phyloP scores from a whole-genome alignment of 164 flowering plant species.

The Brasenia schreberi region DNA sequence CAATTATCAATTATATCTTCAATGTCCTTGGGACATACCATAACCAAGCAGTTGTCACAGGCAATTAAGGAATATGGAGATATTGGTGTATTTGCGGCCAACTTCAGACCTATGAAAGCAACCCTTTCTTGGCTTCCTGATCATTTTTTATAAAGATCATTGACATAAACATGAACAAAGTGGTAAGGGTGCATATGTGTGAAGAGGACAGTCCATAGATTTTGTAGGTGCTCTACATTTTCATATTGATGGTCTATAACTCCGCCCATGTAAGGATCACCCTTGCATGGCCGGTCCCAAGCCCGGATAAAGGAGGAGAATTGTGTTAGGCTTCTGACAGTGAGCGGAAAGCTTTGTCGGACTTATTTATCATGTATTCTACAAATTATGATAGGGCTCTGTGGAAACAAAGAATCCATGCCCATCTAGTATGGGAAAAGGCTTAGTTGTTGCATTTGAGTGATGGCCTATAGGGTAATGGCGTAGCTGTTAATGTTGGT shows the following conservation, averaged over 20 bases:
- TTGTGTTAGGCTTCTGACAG: too few species aligned
- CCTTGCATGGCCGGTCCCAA: too few species aligned
- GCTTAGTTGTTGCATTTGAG: too few species aligned
- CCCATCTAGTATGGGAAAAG: too few species aligned
- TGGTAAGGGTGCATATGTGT: conserved; percentile 85
- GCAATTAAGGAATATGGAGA: conserved; percentile 70
- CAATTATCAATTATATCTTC: not conserved
- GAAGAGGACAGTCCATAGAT: conserved; percentile 86
- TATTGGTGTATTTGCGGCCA: conserved; percentile 74
- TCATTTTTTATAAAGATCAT: conserved; percentile 89
- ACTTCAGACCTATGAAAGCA: conserved; percentile 86
- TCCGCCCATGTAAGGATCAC: too few species aligned
- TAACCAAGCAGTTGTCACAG: conserved; percentile 21
- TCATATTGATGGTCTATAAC: not conserved
- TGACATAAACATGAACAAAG: conserved; percentile 70
- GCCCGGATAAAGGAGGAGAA: too few species aligned
- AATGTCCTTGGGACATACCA: not conserved
- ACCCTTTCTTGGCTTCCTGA: conserved; percentile 95
- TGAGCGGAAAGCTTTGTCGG: too few species aligned
- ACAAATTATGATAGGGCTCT: too few species aligned
- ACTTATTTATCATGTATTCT: too few species aligned
- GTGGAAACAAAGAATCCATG: too few species aligned
- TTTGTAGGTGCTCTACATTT: not conserved
- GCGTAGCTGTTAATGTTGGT: conserved; percentile 94
- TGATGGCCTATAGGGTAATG: conserved; percentile 60